A percentile compares a stretch with the other conserved stretches of the same genome.
These are phyloP conservation scores for Delphinella strobiligena DNA, from an alignment of 2,329 filamentous ascomycete genomes.

Conservation along the genomic window DNA sequence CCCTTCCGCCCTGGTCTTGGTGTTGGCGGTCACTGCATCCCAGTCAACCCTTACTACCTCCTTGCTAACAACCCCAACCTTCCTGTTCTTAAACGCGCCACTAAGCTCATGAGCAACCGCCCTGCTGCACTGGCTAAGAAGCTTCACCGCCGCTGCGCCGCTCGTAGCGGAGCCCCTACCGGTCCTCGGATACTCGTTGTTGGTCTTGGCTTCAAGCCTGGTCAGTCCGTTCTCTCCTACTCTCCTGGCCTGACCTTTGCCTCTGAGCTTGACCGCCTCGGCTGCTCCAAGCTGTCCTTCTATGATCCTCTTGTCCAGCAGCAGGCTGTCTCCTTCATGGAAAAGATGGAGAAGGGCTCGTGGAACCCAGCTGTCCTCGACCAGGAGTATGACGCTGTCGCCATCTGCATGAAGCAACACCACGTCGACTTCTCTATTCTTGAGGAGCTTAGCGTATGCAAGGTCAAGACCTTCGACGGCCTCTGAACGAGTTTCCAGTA, in stretches of 20 bases:
- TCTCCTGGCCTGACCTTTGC: slow-evolving; percentile 12
- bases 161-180: slow-evolving; percentile 1
- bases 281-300: slow-evolving; percentile 10
- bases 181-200: slow-evolving; percentile 12
- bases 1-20: slow-evolving; percentile 37
- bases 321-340: slow-evolving; percentile 9
- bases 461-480: slow-evolving; percentile 8
- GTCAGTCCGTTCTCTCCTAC: slow-evolving; percentile 11
- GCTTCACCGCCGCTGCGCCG: slow-evolving; percentile 8
- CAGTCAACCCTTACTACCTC: slow-evolving; percentile 44
- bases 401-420: slow-evolving; percentile 12
- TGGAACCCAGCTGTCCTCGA: slow-evolving; percentile 9
- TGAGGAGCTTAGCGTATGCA: slow-evolving; percentile 9
- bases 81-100: slow-evolving; percentile 34
- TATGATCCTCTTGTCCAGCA: slow-evolving; percentile 13
- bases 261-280: slow-evolving; percentile 9
- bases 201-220: slow-evolving; percentile 14
- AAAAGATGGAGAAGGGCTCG: slow-evolving; percentile 9
- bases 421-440: slow-evolving; percentile 11
- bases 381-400: slow-evolving; percentile 11
- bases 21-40: slow-evolving; percentile 46
- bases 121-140: slow-evolving; percentile 19
- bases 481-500: neutral
- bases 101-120: slow-evolving; percentile 32
- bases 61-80: slow-evolving; percentile 33